Base-by-base conservation (phyloP, 352 stramenopile genomes). In the Phytophthora syringae region DNA sequence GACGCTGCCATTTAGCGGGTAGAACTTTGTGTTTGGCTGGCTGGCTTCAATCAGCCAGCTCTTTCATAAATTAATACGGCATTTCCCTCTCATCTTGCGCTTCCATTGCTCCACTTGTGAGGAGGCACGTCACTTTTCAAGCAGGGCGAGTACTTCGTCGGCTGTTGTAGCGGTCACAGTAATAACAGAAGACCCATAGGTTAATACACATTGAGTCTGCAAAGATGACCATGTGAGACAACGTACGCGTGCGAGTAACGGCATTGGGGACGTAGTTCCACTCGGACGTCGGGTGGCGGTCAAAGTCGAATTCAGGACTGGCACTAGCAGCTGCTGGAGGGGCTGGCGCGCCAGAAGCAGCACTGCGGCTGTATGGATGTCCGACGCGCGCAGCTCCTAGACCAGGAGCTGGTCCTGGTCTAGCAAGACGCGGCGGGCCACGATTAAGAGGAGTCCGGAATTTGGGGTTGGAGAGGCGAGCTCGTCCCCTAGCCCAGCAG, bases 211-310 rank as follows among this genome's bases (percentile, higher is more conserved):
- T 32, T 9, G 27, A 32, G 27, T 32, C 27, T 32, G 27, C 5
- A 49, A 9, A 54, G 10, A 54, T 7, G 13, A 10, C 12, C 24
- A 50, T 5, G 40, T 11, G 16, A 18, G 21, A 50, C 1, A 47
- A 76, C 77, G 52, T 78, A 92, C 83, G 68, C 48, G 77, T 80
- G 59, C 84, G 77, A 4, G 39, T 61, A 37, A 82, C 60, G 30
- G 66, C 68, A 36, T 82, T 72, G 9, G 76, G 70, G n/a, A 58
- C 36, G 70, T 90, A 90, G 12, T 61, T 56, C 84, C 84, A 92
- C 44, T 90, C 73, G 20, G 76, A 88, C 20, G 84, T 89, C 15
- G 84, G 80, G 37, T 82, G 76, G 22, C 70, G 71, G 7, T 51
- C 73, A 43, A 92, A 92, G 47, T 92, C 77, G 28, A 92, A 80